phyloP scores from a whole-genome alignment of 208 protist genomes.

The Herpetomonas tarakana region DNA sequence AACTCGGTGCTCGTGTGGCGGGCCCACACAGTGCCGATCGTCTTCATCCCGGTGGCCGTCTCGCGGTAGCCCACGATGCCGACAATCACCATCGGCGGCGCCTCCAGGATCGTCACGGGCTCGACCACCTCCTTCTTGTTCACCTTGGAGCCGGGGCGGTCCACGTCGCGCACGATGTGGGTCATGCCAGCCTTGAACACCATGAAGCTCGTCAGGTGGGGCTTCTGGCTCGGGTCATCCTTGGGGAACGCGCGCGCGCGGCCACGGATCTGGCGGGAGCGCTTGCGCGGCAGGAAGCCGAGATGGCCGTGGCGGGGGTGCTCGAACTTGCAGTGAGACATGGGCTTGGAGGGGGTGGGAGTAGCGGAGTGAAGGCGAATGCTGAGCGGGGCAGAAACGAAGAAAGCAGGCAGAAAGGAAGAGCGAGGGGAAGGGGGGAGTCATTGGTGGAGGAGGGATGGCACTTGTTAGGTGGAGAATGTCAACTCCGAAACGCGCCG shows the following conservation, averaged over 20 bases:
- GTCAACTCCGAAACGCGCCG: neutral
- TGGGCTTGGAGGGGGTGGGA: slow-evolving; percentile 6
- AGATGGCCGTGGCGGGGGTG: slow-evolving; percentile 98
- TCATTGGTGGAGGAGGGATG: neutral
- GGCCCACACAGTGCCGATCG: slow-evolving; percentile 98
- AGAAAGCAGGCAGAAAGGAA: neutral
- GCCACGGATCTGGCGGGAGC: slow-evolving; percentile 91
- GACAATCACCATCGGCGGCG: slow-evolving; percentile 97
- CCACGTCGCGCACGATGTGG: slow-evolving; percentile 98
- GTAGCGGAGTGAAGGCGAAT: neutral
- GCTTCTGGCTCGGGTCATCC: slow-evolving; percentile 92
- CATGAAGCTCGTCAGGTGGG: slow-evolving; percentile 98
- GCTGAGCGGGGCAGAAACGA: neutral
- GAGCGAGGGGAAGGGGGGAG: neutral
- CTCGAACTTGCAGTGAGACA: slow-evolving; percentile 98
- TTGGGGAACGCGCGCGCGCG: slow-evolving; percentile 94
- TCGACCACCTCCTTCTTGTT: slow-evolving; percentile 99
- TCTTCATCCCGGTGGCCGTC: slow-evolving; percentile 95
- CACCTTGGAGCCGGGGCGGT: slow-evolving; percentile 94
- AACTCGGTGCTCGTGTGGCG: slow-evolving; percentile 95
- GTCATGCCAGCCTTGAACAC: slow-evolving; percentile 99
- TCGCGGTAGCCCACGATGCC: slow-evolving; percentile 99
- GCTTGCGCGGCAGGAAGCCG: slow-evolving; percentile 98
- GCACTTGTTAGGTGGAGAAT: neutral
- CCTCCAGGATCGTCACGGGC: slow-evolving; percentile 98